These are phyloP conservation scores for Coemansia sp. DNA, from an alignment of 192 early-diverging fungal species.

Conservation along the genomic window DNA sequence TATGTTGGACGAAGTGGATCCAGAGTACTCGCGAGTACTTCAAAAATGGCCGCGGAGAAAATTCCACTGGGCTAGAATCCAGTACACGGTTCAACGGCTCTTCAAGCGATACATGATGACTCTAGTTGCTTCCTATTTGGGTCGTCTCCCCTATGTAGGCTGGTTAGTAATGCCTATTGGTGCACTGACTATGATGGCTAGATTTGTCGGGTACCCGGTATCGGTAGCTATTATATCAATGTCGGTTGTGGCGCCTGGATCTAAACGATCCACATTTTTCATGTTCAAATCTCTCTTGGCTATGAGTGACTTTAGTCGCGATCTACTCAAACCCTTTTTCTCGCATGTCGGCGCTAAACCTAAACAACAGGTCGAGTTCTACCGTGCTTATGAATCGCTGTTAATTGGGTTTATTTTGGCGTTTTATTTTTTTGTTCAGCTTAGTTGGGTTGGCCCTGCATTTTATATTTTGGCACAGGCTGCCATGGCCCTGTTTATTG, in stretches of 20 bases:
- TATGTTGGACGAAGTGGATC: conserved; percentile 41
- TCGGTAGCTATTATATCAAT: conserved; percentile 22
- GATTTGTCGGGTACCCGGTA: conserved; percentile 43
- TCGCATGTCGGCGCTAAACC: conserved; percentile 42
- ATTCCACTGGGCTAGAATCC: conserved; percentile 42
- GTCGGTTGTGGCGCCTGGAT: conserved; percentile 31
- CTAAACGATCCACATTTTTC: conserved; percentile 29
- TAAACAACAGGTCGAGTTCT: conserved; percentile 38
- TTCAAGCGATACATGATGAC: conserved; percentile 44
- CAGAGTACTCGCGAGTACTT: conserved; percentile 33
- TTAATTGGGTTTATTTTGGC: conserved; percentile 45
- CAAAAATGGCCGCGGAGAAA: conserved; percentile 33
- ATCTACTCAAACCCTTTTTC: conserved; percentile 46
- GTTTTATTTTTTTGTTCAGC: conserved; percentile 47
- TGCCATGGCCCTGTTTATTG: conserved; percentile 44
- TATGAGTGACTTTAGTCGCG: conserved; percentile 47
- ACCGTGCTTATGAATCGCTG: conserved; percentile 34
- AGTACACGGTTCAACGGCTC: conserved; percentile 32
- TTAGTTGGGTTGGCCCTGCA: conserved; percentile 50
- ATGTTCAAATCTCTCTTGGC: conserved; percentile 50
- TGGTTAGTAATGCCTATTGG: conserved; percentile 45
- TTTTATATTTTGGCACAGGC: conserved; percentile 49
- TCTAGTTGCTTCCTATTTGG: conserved; percentile 26
- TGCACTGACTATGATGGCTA: conserved; percentile 37
- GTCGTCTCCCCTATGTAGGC: conserved; percentile 32